Conservation (phyloP, 345 rosid species). For the Rhizophora apiculata region DNA sequence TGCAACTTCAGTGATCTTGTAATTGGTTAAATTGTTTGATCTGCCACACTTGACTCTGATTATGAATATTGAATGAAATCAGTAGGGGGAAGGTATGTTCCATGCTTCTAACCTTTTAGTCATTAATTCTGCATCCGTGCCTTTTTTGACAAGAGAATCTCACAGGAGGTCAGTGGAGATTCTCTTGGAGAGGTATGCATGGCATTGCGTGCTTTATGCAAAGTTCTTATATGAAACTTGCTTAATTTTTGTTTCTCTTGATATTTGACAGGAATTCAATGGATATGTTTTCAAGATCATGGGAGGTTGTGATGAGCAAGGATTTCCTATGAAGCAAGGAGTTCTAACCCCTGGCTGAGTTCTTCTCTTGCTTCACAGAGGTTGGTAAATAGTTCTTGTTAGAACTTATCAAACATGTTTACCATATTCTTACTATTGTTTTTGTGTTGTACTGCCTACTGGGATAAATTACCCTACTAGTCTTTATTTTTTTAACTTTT, state of each 20-base stretch:
- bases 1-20: no score
- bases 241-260: neutral
- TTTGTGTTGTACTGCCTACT: no score
- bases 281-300: slow-evolving; percentile 81
- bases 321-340: slow-evolving; percentile 93
- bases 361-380: slow-evolving; percentile 70
- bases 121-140: slow-evolving; percentile 38
- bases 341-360: slow-evolving; percentile 83
- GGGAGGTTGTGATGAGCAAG: slow-evolving; percentile 96
- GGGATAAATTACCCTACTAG: no score
- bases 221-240: neutral
- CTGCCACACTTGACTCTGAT: no score
- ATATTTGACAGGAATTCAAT: slow-evolving; percentile 57
- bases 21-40: no score
- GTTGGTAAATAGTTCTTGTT: slow-evolving; percentile 18
- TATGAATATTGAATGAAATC: no score
- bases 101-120: no score
- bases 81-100: no score
- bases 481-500: neutral
- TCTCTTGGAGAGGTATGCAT: slow-evolving; percentile 62
- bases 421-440: no score
- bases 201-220: neutral
- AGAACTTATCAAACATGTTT: no score
- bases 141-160: slow-evolving; percentile 68
- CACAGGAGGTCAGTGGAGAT: slow-evolving; percentile 81